These are phyloP conservation scores for Scleroderma bovista DNA, from an alignment of 768 basidiomycete genomes.

Conservation along the genomic window DNA sequence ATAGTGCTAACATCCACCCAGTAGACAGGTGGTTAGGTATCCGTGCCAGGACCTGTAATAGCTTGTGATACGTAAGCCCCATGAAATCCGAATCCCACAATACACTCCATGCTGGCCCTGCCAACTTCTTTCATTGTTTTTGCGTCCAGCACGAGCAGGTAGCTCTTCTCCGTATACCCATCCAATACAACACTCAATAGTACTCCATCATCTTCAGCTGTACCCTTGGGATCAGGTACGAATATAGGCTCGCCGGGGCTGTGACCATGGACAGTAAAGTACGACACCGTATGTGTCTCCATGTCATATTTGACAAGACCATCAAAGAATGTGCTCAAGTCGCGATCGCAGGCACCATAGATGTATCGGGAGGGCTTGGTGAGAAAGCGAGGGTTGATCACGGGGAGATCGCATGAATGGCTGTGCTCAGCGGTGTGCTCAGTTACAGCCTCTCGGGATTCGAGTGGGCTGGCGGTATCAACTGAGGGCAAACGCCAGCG, in stretches of 20 bases:
- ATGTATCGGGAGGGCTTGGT: no score
- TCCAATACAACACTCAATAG: conserved; percentile 35
- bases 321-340: conserved; percentile 29
- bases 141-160: conserved; percentile 33
- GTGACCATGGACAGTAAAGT: no score
- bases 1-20: no score
- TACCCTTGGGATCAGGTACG: conserved; percentile 23
- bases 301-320: no score
- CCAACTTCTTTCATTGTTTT: conserved; percentile 31
- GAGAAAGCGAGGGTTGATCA: conserved; percentile 27
- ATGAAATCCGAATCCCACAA: no score
- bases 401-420: conserved; percentile 33
- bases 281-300: conserved; percentile 13
- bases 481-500: conserved; percentile 29
- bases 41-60: conserved; percentile 10
- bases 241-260: conserved; percentile 36
- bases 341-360: conserved; percentile 25
- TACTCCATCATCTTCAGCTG: conserved; percentile 32
- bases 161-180: conserved; percentile 26
- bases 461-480: conserved; percentile 9
- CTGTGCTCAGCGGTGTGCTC: conserved; percentile 18
- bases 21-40: conserved; percentile 10
- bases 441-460: conserved; percentile 13
- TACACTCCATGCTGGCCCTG: conserved; percentile 29
- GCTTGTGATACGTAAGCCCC: conserved; percentile 15